A percentile compares a stretch with the other conserved stretches of the same genome.
These are phyloP conservation scores for Neofusicoccum ribis DNA, from an alignment of 2,329 filamentous ascomycete genomes.

Conservation along the genomic window DNA sequence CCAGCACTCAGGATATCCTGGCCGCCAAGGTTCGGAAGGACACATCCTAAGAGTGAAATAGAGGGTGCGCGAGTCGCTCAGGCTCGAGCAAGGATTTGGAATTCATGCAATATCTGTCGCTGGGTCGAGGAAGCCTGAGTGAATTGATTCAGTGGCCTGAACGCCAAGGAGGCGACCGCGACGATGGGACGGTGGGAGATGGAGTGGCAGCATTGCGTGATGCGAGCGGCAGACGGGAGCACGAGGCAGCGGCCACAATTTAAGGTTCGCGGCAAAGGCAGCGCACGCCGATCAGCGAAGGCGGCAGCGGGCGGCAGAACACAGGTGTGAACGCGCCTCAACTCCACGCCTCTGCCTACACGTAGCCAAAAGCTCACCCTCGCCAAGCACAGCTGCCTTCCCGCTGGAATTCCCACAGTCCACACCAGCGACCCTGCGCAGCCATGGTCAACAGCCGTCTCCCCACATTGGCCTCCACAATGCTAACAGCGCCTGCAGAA, in stretches of 20 bases:
- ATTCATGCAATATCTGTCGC: neutral
- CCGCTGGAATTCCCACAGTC: neutral
- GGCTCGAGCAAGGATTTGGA: neutral
- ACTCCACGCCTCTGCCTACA: slow-evolving; percentile 13
- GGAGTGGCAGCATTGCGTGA: neutral
- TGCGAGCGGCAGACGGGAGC: neutral
- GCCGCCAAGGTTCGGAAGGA: neutral
- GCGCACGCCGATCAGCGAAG: slow-evolving; percentile 1
- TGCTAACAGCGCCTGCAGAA: slow-evolving; percentile 55
- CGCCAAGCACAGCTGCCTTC: neutral
- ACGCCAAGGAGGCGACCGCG: too few relatives aligned
- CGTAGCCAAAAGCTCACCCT: slow-evolving; percentile 3
- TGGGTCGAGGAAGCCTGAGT: too few relatives aligned
- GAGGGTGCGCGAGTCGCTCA: neutral
- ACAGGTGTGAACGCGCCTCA: slow-evolving; percentile 3
- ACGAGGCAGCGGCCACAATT: neutral
- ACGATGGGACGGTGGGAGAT: neutral
- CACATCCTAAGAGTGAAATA: neutral
- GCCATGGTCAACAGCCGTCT: slow-evolving; percentile 8
- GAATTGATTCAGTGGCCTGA: too few relatives aligned
- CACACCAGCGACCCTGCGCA: neutral
- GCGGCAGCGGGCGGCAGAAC: neutral
- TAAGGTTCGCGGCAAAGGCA: neutral
- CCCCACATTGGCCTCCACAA: neutral
- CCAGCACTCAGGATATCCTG: neutral